These are phyloP conservation scores for Aurantiochytrium sp. DNA, from an alignment of 108 stramenopile species.

Conservation along the genomic window DNA sequence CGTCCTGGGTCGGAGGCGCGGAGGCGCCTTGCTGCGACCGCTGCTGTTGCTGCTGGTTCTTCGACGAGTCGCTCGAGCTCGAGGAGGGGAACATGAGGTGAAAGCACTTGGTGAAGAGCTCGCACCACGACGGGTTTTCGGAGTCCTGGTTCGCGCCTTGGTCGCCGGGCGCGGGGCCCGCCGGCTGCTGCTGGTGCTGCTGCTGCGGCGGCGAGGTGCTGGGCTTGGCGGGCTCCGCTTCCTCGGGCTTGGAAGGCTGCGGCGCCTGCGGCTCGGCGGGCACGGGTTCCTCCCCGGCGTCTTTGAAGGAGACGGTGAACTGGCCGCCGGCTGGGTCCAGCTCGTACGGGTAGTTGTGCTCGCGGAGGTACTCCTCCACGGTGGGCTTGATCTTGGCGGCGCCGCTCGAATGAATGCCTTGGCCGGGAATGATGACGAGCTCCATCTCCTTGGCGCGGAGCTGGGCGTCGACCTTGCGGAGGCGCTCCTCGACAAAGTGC, in stretches of 20 bases:
- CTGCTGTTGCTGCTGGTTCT: too few species aligned
- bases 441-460: not conserved
- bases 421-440: constrained; percentile 6
- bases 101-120: not conserved
- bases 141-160: not conserved
- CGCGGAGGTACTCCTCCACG: not conserved
- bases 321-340: not conserved
- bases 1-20: too few species aligned
- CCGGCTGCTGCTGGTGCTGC: not conserved
- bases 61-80: too few species aligned
- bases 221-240: not conserved
- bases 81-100: too few species aligned
- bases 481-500: not conserved
- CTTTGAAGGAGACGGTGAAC: not conserved
- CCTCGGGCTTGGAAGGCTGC: not conserved
- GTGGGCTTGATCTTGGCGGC: constrained; percentile 18
- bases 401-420: not conserved
- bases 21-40: too few species aligned
- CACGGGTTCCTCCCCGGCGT: not conserved
- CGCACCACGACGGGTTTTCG: not conserved
- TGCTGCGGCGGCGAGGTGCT: not conserved
- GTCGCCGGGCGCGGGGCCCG: not conserved
- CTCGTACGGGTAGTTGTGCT: not conserved
- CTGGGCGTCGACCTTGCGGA: not conserved
- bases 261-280: not conserved